These are phyloP conservation scores for Teunomyces atbi DNA, from an alignment of 805 yeast genomes.

Conservation along the genomic window DNA sequence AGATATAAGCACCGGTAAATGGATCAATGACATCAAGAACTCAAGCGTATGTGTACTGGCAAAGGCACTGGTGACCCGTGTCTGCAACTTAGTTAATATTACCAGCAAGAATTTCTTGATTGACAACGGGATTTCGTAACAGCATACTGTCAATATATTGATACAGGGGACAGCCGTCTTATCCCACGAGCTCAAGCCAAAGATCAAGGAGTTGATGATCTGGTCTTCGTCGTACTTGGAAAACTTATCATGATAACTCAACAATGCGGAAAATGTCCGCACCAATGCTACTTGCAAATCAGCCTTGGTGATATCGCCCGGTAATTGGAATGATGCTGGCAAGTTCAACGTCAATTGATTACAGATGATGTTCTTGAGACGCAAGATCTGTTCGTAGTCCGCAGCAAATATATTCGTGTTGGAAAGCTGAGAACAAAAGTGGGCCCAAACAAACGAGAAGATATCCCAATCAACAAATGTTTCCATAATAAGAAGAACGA, in stretches of 20 bases:
- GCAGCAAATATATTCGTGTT: slow-evolving; percentile 52
- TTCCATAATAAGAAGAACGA: slow-evolving; percentile 50
- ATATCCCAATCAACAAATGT: slow-evolving; percentile 66
- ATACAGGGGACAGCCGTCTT: slow-evolving; percentile 75
- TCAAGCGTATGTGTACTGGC: slow-evolving; percentile 76
- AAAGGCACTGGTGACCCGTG: slow-evolving; percentile 65
- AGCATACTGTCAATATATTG: slow-evolving; percentile 71
- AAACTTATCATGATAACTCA: slow-evolving; percentile 58
- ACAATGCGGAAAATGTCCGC: slow-evolving; percentile 57
- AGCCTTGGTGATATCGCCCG: slow-evolving; percentile 48
- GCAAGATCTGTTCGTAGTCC: slow-evolving; percentile 37
- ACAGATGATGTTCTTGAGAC: slow-evolving; percentile 49
- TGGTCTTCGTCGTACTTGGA: slow-evolving; percentile 61
- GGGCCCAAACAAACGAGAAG: slow-evolving; percentile 64
- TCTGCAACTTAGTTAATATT: slow-evolving; percentile 72
- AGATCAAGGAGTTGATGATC: slow-evolving; percentile 56
- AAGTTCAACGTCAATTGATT: slow-evolving; percentile 56
- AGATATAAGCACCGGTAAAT: slow-evolving; percentile 64
- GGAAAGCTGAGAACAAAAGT: slow-evolving; percentile 68
- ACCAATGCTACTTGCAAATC: slow-evolving; percentile 68
- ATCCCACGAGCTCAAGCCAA: slow-evolving; percentile 72
- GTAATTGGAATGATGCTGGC: slow-evolving; percentile 38
- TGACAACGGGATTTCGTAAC: slow-evolving; percentile 76
- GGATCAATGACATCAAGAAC: slow-evolving; percentile 63
- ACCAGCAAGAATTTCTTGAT: slow-evolving; percentile 65